A percentile compares a stretch with the other conserved stretches of the same genome.
Evolutionary conservation across 1,284 basidiomycete genomes (phyloP).

Genomic region (Pholiota adiposa): DNA sequence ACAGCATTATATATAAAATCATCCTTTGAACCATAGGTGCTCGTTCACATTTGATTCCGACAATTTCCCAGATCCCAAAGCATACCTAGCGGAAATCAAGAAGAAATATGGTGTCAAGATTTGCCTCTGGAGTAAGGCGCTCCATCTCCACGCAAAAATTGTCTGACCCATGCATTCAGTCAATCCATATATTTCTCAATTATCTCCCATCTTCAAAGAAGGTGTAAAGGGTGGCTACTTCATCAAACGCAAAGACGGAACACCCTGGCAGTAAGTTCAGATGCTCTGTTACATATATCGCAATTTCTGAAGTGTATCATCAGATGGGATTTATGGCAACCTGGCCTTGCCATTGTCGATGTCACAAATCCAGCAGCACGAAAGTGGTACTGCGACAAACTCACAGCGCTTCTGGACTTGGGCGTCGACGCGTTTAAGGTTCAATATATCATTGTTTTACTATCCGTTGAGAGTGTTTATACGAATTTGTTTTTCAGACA

Average conservation of each 20-base stretch:
- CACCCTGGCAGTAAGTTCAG: slow-evolving; percentile 67
- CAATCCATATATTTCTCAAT: slow-evolving; percentile 72
- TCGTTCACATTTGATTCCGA: slow-evolving; percentile 80
- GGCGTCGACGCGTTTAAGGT: slow-evolving; percentile 78
- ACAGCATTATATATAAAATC: background rate
- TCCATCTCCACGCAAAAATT: background rate
- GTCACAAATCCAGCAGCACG: slow-evolving; percentile 73
- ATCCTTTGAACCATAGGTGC: slow-evolving; percentile 47
- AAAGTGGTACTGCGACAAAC: slow-evolving; percentile 68
- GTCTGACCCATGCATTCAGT: slow-evolving; percentile 40
- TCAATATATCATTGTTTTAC: slow-evolving; percentile 3
- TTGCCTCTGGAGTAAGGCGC: slow-evolving; percentile 69
- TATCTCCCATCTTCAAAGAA: slow-evolving; percentile 73
- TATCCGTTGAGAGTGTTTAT: background rate
- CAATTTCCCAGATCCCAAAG: slow-evolving; percentile 73
- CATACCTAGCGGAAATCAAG: slow-evolving; percentile 71
- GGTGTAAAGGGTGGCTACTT: slow-evolving; percentile 69
- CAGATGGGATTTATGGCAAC: slow-evolving; percentile 77
- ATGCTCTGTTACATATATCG: background rate
- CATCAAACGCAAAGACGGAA: slow-evolving; percentile 71
- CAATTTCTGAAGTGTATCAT: background rate
- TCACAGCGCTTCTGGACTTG: slow-evolving; percentile 64
- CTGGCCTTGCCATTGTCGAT: slow-evolving; percentile 70
- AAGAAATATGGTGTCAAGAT: slow-evolving; percentile 72
- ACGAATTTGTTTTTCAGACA: slow-evolving; percentile 14